Percentiles rank a stretch among this genome's conserved stretches.
Conservation (phyloP, 441 rosid genomes). For the Gossypium gossypioides region DNA sequence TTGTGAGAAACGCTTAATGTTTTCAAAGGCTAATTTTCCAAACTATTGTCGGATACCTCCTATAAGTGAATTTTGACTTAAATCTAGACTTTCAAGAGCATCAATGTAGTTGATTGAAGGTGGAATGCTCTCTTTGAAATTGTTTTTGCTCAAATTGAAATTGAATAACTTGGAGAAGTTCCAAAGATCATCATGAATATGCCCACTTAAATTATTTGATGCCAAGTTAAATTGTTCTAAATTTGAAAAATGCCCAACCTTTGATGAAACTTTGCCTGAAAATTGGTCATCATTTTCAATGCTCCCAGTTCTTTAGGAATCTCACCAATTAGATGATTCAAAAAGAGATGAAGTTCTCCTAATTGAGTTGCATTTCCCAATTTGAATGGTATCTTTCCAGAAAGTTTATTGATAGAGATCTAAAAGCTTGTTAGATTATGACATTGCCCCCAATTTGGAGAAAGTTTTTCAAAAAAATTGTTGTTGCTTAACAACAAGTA, state of each 20-base stretch:
- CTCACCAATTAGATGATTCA: slow-evolving; percentile 19
- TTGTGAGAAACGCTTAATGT: slow-evolving; percentile 24
- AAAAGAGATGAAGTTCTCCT: slow-evolving; percentile 14
- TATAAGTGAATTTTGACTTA: slow-evolving; percentile 10
- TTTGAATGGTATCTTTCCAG: not conserved
- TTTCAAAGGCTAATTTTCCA: slow-evolving; percentile 19
- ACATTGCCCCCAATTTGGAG: slow-evolving; percentile 12
- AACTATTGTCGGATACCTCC: not conserved
- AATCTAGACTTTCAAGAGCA: slow-evolving; percentile 7
- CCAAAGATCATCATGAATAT: too few relatives aligned
- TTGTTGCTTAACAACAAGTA: slow-evolving; percentile 25
- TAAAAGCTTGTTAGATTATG: not conserved
- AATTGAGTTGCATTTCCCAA: slow-evolving; percentile 14
- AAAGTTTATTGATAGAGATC: not conserved
- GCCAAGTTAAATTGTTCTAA: slow-evolving; percentile 17
- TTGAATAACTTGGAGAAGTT: not conserved
- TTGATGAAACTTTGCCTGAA: not conserved
- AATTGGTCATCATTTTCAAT: not conserved
- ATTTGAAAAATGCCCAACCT: not conserved
- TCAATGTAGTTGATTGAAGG: not conserved
- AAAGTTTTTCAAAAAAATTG: slow-evolving; percentile 17
- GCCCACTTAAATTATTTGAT: not conserved
- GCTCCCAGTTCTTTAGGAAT: slow-evolving; percentile 22
- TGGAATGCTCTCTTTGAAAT: slow-evolving; percentile 7
- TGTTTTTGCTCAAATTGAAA: slow-evolving; percentile 20